A percentile compares a stretch with the other conserved stretches of the same genome.
phyloP scores from a whole-genome alignment of 257 asterid species.

The Solanum boliviense region DNA sequence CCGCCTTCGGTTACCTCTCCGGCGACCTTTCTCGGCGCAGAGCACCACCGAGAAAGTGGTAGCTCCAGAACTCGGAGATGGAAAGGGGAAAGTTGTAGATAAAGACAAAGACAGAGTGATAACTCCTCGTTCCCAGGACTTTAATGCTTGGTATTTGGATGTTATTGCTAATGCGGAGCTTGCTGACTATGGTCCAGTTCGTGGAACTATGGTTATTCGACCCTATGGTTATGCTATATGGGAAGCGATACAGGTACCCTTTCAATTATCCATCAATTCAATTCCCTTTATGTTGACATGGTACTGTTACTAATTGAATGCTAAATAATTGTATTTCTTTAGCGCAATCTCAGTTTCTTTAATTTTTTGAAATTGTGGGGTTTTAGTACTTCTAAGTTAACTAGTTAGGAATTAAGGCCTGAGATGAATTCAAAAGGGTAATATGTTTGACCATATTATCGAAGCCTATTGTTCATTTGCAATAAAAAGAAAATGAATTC shows the following conservation, averaged over 20 bases:
- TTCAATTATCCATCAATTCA: background rate
- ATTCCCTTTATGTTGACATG: background rate
- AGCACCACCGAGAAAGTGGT: constrained; percentile 49
- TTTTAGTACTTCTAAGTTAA: background rate
- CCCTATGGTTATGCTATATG: constrained; percentile 97
- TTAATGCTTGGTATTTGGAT: constrained; percentile 95
- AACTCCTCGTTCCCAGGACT: constrained; percentile 93
- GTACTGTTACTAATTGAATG: background rate
- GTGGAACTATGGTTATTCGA: constrained; percentile 99
- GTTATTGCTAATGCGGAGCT: constrained; percentile 88
- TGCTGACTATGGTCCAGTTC: constrained; percentile 97
- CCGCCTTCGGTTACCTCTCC: constrained; percentile 30
- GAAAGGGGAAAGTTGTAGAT: constrained; percentile 27
- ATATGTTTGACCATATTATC: background rate
- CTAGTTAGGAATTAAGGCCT: background rate
- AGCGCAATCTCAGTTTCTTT: no score
- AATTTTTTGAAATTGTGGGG: background rate
- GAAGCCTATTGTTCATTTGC: background rate
- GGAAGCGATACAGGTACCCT: constrained; percentile 93
- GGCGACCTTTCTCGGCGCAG: constrained; percentile 42
- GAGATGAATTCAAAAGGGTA: background rate
- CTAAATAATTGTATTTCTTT: background rate
- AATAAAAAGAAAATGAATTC: background rate
- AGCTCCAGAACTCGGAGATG: constrained; percentile 29
- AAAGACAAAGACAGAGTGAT: constrained; percentile 62